A percentile compares a stretch with the other conserved stretches of the same genome.
Conservation (phyloP, 345 rosid species). For the Brassica cretica region DNA sequence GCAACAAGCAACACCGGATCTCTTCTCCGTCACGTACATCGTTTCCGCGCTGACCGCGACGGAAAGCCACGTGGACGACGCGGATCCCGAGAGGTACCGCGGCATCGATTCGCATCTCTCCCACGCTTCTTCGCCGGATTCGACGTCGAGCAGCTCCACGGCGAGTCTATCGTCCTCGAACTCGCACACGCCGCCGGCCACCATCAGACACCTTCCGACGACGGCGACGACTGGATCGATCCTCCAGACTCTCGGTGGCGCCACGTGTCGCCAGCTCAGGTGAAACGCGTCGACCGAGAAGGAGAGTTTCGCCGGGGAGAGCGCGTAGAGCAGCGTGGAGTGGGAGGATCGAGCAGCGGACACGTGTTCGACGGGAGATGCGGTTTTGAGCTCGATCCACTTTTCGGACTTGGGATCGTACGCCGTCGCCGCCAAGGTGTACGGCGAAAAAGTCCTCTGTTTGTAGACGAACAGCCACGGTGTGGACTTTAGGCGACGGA, state of each 20-base stretch:
- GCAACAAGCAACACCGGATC: conserved; percentile 45
- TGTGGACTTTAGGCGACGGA: conserved; percentile 46
- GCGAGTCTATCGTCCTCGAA: conserved; percentile 76
- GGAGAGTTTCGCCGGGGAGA: conserved; percentile 56
- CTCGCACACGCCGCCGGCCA: conserved; percentile 67
- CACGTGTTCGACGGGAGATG: conserved; percentile 24
- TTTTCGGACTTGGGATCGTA: conserved; percentile 73
- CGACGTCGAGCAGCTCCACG: conserved; percentile 57
- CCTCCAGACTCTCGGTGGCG: conserved; percentile 59
- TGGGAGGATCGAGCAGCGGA: conserved; percentile 58
- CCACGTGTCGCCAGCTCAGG: conserved; percentile 60
- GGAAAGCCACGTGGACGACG: conserved; percentile 67
- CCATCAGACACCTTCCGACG: conserved; percentile 46
- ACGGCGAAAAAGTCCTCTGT: conserved; percentile 47
- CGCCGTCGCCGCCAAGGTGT: conserved; percentile 43
- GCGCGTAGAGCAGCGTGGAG: conserved; percentile 57
- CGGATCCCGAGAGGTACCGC: conserved; percentile 44
- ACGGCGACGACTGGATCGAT: conserved; percentile 67
- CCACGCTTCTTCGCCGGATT: conserved; percentile 44
- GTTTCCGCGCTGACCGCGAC: conserved; percentile 40
- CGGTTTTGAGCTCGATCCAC: conserved; percentile 52
- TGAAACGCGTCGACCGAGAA: conserved; percentile 76
- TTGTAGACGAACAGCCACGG: conserved; percentile 73
- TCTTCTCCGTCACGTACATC: conserved; percentile 59
- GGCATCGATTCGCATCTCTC: conserved; percentile 63